A percentile compares a stretch with the other conserved stretches of the same genome.
phyloP scores from a whole-genome alignment of 2,329 filamentous ascomycete genomes.

The Calcarisporium arbuscula region DNA sequence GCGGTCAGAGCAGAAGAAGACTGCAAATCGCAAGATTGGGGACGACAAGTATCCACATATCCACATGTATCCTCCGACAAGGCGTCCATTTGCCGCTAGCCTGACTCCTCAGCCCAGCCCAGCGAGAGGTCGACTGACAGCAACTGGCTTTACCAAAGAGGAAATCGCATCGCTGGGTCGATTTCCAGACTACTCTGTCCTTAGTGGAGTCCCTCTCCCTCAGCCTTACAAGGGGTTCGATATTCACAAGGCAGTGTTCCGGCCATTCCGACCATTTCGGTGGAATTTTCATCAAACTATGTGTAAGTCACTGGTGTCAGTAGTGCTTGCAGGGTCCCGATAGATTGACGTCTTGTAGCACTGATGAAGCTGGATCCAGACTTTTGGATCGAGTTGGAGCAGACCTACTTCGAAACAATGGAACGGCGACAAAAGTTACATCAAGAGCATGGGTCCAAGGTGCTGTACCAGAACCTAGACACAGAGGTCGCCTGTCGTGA shows the following conservation, averaged over 20 bases:
- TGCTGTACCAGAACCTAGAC: conserved; percentile 65
- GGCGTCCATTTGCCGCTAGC: no score
- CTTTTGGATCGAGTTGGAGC: conserved; percentile 87
- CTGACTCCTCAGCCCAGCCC: no score
- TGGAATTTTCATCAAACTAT: conserved; percentile 89
- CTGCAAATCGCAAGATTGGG: no score
- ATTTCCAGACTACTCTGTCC: background rate
- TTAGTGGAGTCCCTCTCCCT: background rate
- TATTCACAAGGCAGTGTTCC: conserved; percentile 58
- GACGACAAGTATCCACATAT: no score
- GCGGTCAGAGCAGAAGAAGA: no score
- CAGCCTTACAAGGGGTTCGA: conserved; percentile 42
- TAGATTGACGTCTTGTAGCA: conserved; percentile 40
- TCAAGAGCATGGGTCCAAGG: conserved; percentile 51
- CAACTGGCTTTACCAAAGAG: no score
- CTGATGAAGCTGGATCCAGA: conserved; percentile 72
- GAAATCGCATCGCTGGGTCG: background rate
- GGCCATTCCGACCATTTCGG: conserved; percentile 75
- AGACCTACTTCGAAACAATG: conserved; percentile 61
- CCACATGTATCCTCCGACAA: no score
- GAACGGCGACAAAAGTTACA: conserved; percentile 62
- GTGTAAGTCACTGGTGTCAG: conserved; percentile 51
- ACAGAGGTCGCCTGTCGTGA: conserved; percentile 77
- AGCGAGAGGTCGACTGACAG: no score
- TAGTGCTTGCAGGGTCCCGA: background rate